Evolutionary conservation across 1,139 yeast genomes (phyloP), one percentile per base, ranked within the genome.

Genomic region (Diutina rugosa): DNA sequence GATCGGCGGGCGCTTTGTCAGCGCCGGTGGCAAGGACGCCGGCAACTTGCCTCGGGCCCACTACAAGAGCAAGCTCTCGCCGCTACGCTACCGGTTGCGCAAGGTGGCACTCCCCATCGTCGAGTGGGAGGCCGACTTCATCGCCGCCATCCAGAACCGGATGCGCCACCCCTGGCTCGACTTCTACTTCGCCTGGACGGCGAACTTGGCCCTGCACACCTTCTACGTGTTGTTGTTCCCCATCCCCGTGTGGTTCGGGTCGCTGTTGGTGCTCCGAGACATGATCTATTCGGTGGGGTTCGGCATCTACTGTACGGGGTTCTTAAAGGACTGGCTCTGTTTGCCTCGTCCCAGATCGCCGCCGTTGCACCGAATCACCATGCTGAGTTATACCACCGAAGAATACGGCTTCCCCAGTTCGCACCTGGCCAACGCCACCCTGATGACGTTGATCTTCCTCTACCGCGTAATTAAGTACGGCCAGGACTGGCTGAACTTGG

Each of bases 321-420:
- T 76, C 59, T 69, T 87, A 57, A 93, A 93, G 66, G 99, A 93
- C 68, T 84, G 77, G 63, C 76, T 90, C 64, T 93, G 98, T 67
- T 74, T 93, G 56, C 99, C 99, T 14, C 75, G 99, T 60, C 99
- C 99, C 2, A 72, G 84, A 59, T 86, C 96, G 2, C 99, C 99
- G 1, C 99, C 99, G 0, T 71, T 91, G 56, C 90, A 87, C 66
- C 77, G 99, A 63, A 84, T 93, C 63, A 90, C 98, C 35, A 81
- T 91, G 84, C 84, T 91, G 58, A 85, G 87, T 29, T 87, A 89
- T 62, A 95, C 98, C 0, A 82, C 96, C 0, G 83, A 86, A 64
- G 99, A 93, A 67, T 93, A 91, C 68, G 99, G 99, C 4, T 90
- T 91, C 64, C 99, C 99, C 0, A 83, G 90, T 54, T 86, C 96